A percentile compares a stretch with the other conserved stretches of the same genome.
Evolutionary conservation across 106 monocot genomes (phyloP).

Genomic region (Acanthochlamys bracteata): DNA sequence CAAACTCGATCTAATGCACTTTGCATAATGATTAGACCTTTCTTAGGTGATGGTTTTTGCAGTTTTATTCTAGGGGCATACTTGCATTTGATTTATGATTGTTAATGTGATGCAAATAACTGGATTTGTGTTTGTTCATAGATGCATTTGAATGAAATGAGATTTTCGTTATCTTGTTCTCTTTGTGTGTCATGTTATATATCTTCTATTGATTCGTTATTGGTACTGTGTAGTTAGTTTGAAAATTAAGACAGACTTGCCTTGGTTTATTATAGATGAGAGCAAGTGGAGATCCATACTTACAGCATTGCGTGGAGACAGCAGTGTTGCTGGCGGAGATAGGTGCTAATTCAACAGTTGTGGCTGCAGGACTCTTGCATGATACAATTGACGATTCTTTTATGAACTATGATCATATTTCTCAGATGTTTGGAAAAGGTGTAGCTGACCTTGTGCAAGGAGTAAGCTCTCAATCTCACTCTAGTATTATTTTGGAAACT

Average conservation of each 20-base stretch:
- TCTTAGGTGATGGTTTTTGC: too few species aligned
- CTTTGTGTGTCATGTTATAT: too few species aligned
- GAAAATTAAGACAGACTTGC: slow-evolving; percentile 8
- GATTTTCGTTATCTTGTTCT: too few species aligned
- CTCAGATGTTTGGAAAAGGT: slow-evolving; percentile 49
- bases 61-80: too few species aligned
- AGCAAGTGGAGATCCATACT: slow-evolving; percentile 81
- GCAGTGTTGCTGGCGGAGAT: slow-evolving; percentile 66
- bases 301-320: slow-evolving; percentile 97
- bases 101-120: too few species aligned
- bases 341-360: slow-evolving; percentile 76
- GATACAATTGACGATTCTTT: slow-evolving; percentile 94
- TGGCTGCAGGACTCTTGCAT: slow-evolving; percentile 90
- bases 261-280: slow-evolving; percentile 49
- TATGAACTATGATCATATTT: slow-evolving; percentile 61
- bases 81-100: too few species aligned
- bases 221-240: not conserved
- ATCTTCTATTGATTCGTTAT: not conserved
- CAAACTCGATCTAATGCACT: not conserved
- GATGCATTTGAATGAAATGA: too few species aligned
- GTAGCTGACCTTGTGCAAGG: slow-evolving; percentile 88
- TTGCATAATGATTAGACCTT: too few species aligned
- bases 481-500: not conserved
- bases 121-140: too few species aligned
- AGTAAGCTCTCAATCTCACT: slow-evolving; percentile 31